Evolutionary conservation across 2,329 filamentous ascomycete species (phyloP), one percentile per base, ranked within the genome.

Genomic region (Fusarium brachygibbosum): DNA sequence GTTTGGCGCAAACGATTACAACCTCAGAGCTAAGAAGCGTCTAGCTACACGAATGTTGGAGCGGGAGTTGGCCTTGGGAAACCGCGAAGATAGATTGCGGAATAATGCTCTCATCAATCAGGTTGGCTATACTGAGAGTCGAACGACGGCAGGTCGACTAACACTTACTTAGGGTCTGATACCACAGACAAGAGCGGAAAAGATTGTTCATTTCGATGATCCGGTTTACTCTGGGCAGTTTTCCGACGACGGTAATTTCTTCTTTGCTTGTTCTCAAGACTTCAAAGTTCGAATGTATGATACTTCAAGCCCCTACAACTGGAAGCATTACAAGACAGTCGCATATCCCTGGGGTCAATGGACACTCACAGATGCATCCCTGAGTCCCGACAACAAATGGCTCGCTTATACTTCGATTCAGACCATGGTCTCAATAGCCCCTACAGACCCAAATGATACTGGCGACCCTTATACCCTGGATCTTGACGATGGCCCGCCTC

Each of bases 281-380:
- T 97, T 97, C 82, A 91, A 90, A 72, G 94, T 99, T 12, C 91
- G 94, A 54, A 94, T 99, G 93, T 99, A 98, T 80, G 95, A 98
- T 78, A 98, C 96, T 0, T 94, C 93, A 3, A 97, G 98, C 73
- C 94, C 95, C 0, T 97, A 96, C 79, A 88, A 94, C 69, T 99
- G 96, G 96, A 91, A 91, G 77, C 94, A 97, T 79, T 98, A 98
- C 84, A 98, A 95, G 82, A 95, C 92, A 0, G 93, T 94, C 7
- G 82, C 85, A 29, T 97, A 96, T 78, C 93, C 93, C 1, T 92
- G 90, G 70, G 96, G 94, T 4, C 91, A 93, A 74, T 99, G 96
- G 96, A 98, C 95, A 2, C 91, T 99, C 69, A 98, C 96, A 16
- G 96, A 99, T 79, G 94, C 95, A 3, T 92, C 93, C 0, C 80